Percentiles rank a stretch among this genome's conserved stretches.
phyloP scores from a whole-genome alignment of 2,329 filamentous ascomycete genomes.

The Erysiphe pisi region DNA sequence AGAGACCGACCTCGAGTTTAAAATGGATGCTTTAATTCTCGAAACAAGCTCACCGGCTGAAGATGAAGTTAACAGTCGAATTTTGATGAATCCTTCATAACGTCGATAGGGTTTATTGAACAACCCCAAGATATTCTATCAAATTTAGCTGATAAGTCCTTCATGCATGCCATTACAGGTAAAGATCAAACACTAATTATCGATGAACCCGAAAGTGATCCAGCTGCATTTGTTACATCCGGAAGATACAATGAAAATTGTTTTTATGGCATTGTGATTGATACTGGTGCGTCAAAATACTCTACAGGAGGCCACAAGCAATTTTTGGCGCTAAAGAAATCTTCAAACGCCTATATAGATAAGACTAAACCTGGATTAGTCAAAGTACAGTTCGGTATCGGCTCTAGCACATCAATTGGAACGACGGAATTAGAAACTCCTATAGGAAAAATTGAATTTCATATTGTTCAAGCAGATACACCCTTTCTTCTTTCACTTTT shows the following conservation, averaged over 20 bases:
- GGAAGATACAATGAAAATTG: background rate
- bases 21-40: slow-evolving; percentile 4
- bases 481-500: slow-evolving; percentile 15
- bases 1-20: background rate
- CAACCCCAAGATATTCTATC: background rate
- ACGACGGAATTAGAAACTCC: background rate
- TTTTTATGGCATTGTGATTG: background rate
- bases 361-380: background rate
- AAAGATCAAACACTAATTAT: too few relatives aligned
- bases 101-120: background rate
- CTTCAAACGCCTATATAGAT: background rate
- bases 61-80: background rate
- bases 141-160: background rate
- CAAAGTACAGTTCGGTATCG: background rate
- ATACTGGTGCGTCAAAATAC: slow-evolving; percentile 7
- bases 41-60: background rate
- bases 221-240: background rate
- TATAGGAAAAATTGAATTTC: slow-evolving; percentile 11
- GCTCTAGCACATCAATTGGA: slow-evolving; percentile 18
- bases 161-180: too few relatives aligned
- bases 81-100: background rate
- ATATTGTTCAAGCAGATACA: background rate
- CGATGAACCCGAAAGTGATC: too few relatives aligned
- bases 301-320: background rate
- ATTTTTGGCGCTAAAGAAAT: background rate